A percentile compares a stretch with the other conserved stretches of the same genome.
Evolutionary conservation across 139 green algal genomes (phyloP).

Genomic region (Astrephomene gubernaculifera): DNA sequence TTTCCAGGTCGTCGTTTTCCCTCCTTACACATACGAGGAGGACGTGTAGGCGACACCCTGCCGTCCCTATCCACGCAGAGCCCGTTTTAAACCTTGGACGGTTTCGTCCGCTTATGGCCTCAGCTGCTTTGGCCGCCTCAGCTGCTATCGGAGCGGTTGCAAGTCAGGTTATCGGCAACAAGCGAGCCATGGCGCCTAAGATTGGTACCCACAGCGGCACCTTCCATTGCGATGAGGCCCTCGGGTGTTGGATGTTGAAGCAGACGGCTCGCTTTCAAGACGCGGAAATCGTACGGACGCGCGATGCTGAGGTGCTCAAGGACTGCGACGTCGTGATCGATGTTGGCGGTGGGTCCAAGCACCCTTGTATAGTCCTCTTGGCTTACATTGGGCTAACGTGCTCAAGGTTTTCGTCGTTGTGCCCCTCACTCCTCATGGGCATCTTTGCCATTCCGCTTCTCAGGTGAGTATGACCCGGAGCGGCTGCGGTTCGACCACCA

Average conservation of each 20-base stretch:
- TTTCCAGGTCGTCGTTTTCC: too few relatives aligned
- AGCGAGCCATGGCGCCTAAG: constrained; percentile 47
- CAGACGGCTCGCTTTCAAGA: constrained; percentile 70
- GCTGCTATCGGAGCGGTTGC: too few relatives aligned
- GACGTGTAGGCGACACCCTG: too few relatives aligned
- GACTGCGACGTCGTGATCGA: constrained; percentile 93
- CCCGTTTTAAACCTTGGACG: too few relatives aligned
- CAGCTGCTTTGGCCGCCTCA: background rate
- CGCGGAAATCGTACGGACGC: constrained; percentile 76
- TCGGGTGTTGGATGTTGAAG: constrained; percentile 92
- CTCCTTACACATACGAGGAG: too few relatives aligned
- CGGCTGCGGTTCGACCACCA: constrained; percentile 92
- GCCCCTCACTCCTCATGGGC: background rate
- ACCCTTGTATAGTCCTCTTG: too few relatives aligned
- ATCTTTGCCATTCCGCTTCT: too few relatives aligned
- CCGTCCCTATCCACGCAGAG: too few relatives aligned
- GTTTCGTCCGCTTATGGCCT: constrained; percentile 27
- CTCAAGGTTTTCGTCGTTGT: too few relatives aligned
- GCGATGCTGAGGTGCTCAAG: constrained; percentile 85
- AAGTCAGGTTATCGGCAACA: background rate
- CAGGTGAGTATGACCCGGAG: constrained; percentile 80
- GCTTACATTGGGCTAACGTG: too few relatives aligned
- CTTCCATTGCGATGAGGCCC: constrained; percentile 98
- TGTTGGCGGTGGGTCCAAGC: constrained; percentile 72
- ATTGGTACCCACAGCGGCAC: constrained; percentile 94